Evolutionary conservation across 116 monocot species (phyloP), one percentile per base, ranked within the genome.

Genomic region (Phalaenopsis hybrid): DNA sequence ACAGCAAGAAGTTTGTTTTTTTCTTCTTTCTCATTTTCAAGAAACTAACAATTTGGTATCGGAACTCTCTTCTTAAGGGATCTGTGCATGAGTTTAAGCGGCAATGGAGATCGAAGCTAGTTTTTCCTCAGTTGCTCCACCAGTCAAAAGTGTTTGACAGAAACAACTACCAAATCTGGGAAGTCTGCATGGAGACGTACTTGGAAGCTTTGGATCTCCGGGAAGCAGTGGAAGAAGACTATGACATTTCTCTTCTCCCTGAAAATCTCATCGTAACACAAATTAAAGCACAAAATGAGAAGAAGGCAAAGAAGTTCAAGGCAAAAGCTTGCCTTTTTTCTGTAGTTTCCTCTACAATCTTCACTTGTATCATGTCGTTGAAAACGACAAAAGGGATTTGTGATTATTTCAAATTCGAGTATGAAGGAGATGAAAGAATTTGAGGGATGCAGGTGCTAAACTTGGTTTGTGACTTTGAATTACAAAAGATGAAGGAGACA

Each of bases 171-270:
- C 23, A 79, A 58, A 79, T 37, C 57, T 79, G 79, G 79, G 57
- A 57, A 58, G 79, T 79, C 3, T 5, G 31, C 25, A 79, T 79
- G 57, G 79, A 79, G 79, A 33, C 79, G 16, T 79, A 79, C 11
- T 16, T 79, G 10, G 79, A 79, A 11, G 58, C 79, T 57, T 79
- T 79, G 79, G 79, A 79, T 79, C 23, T 58, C 6, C 59, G 31
- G 79, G 79, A 79, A 58, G 57, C 79, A n/a, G 57, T 58, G 79
- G 61, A 61, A 61, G 61, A 61, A 3, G 61, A 61, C 61, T 61
- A 61, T 61, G 61, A 61, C 7, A 61, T 61, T 61, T 1, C 61
- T 61, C 61, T 61, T 61, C 61, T 61, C 61, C 0, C 61, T 17
- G 61, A 61, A n/a, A n/a, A n/a, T n/a, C n/a, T n/a, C n/a, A n/a